Conservation (phyloP, 345 rosid genomes). For the Eucalyptus melliodora region DNA sequence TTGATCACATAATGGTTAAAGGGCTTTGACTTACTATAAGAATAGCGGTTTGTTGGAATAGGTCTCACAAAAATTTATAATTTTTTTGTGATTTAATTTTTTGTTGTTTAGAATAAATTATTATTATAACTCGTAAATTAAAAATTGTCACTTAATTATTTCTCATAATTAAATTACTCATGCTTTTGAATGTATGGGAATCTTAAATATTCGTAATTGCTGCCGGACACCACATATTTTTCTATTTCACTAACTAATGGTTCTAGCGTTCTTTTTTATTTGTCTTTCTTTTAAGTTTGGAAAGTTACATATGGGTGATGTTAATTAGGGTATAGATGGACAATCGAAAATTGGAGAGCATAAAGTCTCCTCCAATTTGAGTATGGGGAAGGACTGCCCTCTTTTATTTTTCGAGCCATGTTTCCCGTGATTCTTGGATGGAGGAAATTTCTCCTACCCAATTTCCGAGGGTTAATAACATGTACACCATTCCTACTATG, state of each 20-base stretch:
- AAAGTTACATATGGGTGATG: background rate
- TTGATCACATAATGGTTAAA: background rate
- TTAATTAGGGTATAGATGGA: background rate
- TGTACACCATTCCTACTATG: background rate
- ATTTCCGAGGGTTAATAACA: background rate
- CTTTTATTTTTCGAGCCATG: background rate
- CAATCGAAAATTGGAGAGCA: background rate
- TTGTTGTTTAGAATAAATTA: too few relatives aligned
- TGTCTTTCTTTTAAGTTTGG: background rate
- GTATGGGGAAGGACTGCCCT: background rate
- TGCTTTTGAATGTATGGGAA: background rate
- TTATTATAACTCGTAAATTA: too few relatives aligned
- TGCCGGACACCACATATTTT: background rate
- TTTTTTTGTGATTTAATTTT: too few relatives aligned
- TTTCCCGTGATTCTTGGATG: background rate
- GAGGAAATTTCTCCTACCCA: background rate
- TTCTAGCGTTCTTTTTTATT: background rate
- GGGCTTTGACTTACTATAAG: too few relatives aligned
- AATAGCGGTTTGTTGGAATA: rapidly evolving
- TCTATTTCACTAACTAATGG: background rate
- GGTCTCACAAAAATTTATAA: too few relatives aligned
- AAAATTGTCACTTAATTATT: rapidly evolving
- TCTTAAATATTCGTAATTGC: background rate
- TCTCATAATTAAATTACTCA: background rate
- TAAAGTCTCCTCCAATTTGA: background rate